Base-by-base conservation (phyloP, 2,329 filamentous ascomycete species). In the Hypoxylon sp. region DNA sequence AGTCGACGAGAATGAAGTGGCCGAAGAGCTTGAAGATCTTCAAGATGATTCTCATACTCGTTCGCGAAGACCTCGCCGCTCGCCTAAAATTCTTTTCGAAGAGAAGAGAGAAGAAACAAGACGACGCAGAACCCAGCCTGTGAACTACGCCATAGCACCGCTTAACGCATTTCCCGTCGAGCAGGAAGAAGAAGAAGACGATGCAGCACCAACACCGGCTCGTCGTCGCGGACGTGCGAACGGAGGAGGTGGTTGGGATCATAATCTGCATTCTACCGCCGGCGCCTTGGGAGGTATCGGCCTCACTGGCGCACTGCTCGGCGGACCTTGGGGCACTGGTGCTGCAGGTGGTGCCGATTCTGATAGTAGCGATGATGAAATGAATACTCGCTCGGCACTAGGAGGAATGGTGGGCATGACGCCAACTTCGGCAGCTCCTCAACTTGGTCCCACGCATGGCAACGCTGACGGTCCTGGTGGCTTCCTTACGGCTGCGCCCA, bases 301-400 rank as follows among this genome's bases (percentile, higher is more conserved):
- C 47, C 93, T 93, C 37, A 87, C 86, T 46, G 87, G 90, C 33
- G 88, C 93, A 14, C 84, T 96, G 11, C 87, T 95, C 61, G 90
- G 85, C 67, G 93, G 93, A 0, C 91, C 92, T 4, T 92, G 91
- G 84, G 92, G 91, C 62, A 89, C 89, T 47, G 91, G 88, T 11
- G 92, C 72, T 17, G 72, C 71, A 13, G 94, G 91, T 29, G 93
- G 92, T 58, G 92, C 90, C 8, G 96, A 98, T 75, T 97, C 95
- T 5, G 96, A 99, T 78, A 98, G 94, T 79, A 99, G 96, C 78
- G 96, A 99, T 74, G 96, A 99, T 73, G 96, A 99, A 76, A 89
- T 89, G 80, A 85, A 87, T 70, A 89, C 90, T 70, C 88, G 91
- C 66, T 88, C 85, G 80, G 79, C 82, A 67, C 80, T 82, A 47